These are phyloP conservation scores for Quercus engelmannii DNA, from an alignment of 306 rosid genomes.

Conservation along the genomic window DNA sequence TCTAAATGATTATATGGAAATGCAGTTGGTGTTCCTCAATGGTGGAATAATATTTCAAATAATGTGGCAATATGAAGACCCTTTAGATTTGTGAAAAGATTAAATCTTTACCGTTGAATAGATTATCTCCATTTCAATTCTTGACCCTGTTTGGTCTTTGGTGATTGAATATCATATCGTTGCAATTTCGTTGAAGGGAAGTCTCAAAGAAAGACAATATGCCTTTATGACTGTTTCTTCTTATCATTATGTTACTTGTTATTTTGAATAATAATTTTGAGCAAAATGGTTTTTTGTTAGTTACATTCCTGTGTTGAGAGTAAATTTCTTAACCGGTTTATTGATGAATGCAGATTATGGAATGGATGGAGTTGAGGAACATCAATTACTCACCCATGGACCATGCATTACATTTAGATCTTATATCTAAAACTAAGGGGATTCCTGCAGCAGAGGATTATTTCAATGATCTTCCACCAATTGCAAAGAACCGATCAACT, in stretches of 20 bases:
- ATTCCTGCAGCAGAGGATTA: constrained; percentile 66
- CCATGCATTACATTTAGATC: constrained; percentile 63
- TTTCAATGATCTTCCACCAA: constrained; percentile 38
- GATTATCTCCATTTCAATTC: no score
- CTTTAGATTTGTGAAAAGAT: no score
- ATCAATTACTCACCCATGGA: constrained; percentile 43
- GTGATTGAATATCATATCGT: not conserved
- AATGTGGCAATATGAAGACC: no score
- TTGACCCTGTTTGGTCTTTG: not conserved
- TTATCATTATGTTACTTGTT: not conserved
- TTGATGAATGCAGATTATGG: constrained; percentile 56
- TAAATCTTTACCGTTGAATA: no score
- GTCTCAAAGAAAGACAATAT: not conserved
- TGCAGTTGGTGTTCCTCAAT: no score
- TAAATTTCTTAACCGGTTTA: not conserved
- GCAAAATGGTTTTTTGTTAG: not conserved
- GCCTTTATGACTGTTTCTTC: not conserved
- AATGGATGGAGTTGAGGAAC: constrained; percentile 77
- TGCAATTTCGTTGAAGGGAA: not conserved
- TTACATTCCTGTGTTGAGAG: not conserved
- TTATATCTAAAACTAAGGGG: constrained; percentile 58
- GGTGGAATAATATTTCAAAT: no score
- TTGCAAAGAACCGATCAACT: constrained; percentile 51
- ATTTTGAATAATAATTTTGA: not conserved
- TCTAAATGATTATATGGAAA: no score